Base-by-base conservation (phyloP, 75 land plant genomes). In the Cupressus sempervirens region DNA sequence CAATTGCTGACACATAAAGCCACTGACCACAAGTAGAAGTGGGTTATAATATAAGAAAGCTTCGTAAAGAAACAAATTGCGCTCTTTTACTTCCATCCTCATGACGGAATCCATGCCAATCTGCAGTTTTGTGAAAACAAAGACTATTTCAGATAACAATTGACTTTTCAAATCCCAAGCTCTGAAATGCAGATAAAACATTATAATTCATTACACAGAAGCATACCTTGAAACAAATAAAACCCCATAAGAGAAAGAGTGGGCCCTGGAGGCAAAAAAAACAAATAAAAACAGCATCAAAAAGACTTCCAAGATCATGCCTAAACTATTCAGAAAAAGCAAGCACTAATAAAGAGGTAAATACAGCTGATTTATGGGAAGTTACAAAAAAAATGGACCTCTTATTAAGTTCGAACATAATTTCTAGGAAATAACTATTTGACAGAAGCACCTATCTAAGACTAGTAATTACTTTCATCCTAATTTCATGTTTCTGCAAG, bases 21-120 rank as follows among this genome's bases (percentile, higher is more conserved):
- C 58, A 88, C 97, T 91, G 13, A 98, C 99, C 93, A 93, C 89
- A 84, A 98, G 93, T 76, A 98, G 89, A 74, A 98, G 90, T 83
- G 99, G 99, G 88, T 98, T 98, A 84, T 94, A 98, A 81, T 95
- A 98, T 82, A 98, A 85, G 89, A 95, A 98, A 15, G 95, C 98
- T 90, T 96, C 99, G 82, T 95, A 92, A 29, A 98, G 90, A 87
- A 96, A 96, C 45, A 89, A 76, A 89, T 93, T 90, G 58, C 93
- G 82, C 46, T 89, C 56, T 85, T 93, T 93, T 40, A 74, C 92
- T 87, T 87, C 89, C 90, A 94, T 93, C 87, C 91, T 88, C 94
- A 92, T 90, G 13, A 96, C 93, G 54, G 98, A 93, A 85, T 94
- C 96, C 92, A 91, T 90, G 62, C 97, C 86, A 85, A 92, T 86